Evolutionary conservation across 2,329 filamentous ascomycete genomes (phyloP).

Genomic region (Talaromyces verruculosus): DNA sequence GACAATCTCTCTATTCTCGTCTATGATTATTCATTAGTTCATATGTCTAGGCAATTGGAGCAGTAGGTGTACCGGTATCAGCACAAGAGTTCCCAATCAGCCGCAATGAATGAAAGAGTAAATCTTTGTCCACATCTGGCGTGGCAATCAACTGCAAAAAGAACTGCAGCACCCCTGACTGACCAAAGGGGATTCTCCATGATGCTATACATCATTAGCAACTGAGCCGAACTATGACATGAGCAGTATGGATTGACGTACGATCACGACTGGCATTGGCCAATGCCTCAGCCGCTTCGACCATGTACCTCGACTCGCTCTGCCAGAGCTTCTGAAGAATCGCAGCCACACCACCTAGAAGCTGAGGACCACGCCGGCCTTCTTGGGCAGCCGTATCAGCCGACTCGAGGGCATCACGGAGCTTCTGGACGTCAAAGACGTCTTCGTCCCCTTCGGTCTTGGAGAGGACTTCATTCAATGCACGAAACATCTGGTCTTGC

Average conservation of each 20-base stretch:
- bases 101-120: slow-evolving; percentile 44
- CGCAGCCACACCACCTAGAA: slow-evolving; percentile 31
- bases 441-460: slow-evolving; percentile 26
- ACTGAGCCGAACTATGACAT: slow-evolving; percentile 14
- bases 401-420: slow-evolving; percentile 33
- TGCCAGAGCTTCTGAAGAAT: slow-evolving; percentile 40
- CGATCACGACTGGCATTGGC: slow-evolving; percentile 46
- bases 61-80: slow-evolving; percentile 38
- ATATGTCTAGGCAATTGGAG: not conserved
- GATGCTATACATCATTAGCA: slow-evolving; percentile 33
- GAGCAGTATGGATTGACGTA: slow-evolving; percentile 28
- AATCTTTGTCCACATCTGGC: slow-evolving; percentile 29
- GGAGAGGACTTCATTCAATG: slow-evolving; percentile 34
- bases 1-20: slow-evolving; percentile 45
- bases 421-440: slow-evolving; percentile 30
- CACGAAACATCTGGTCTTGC: slow-evolving; percentile 36
- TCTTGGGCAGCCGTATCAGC: slow-evolving; percentile 29
- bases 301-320: slow-evolving; percentile 37
- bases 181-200: slow-evolving; percentile 42
- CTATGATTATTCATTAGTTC: slow-evolving; percentile 29
- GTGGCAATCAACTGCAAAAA: slow-evolving; percentile 42
- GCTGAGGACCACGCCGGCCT: slow-evolving; percentile 26
- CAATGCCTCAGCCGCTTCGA: slow-evolving; percentile 38
- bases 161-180: slow-evolving; percentile 43
- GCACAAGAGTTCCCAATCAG: slow-evolving; percentile 49